Evolutionary conservation across 257 asterid genomes (phyloP), one percentile per base, ranked within the genome.

Genomic region (Henckelia pumila): DNA sequence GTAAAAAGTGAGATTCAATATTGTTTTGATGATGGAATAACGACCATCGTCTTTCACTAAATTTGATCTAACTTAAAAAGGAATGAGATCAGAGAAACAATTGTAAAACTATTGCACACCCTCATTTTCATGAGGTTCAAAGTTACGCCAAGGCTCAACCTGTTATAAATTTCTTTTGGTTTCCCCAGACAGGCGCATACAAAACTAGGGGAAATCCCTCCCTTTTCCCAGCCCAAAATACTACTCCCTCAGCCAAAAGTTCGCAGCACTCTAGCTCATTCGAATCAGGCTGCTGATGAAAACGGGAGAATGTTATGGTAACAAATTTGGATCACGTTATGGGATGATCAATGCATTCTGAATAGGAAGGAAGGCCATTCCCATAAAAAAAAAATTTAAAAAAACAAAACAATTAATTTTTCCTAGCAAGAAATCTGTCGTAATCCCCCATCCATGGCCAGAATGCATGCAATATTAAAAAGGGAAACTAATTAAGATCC

Each of bases 31-130:
- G 1, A 40, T 1, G 55, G 32, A 49, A 30, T 56, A 44, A 60
- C 35, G 49, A 19, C 28, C 32, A 4, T 52, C 25, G 3, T 19
- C 35, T 59, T 58, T 29, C 17, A 28, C 10, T 0, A 24, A 49
- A 17, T 59, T 63, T 65, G 21, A 44, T 19, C 8, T 19, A 40
- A 53, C 4, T 30, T 30, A 7, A 30, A 59, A 72, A 49, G 6
- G 57, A 47, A 47, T 44, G 53, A 47, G 53, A 47, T 14, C 50
- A 40, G 14, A 40, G 50, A 40, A 40, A 40, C 50, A 60, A 52
- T 20, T 52, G 61, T 21, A 35, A 25, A 69, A 58, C 44, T 26
- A 64, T 14, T 49, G 22, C 13, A 50, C 52, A 40, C 52, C 52
- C 33, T 10, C 25, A 25, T 30, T 30, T 55, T 35, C 69, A 23